Evolutionary conservation across 2,329 filamentous ascomycete genomes (phyloP), one percentile per base, ranked within the genome.

Genomic region (Conoideocrella luteorostrata): DNA sequence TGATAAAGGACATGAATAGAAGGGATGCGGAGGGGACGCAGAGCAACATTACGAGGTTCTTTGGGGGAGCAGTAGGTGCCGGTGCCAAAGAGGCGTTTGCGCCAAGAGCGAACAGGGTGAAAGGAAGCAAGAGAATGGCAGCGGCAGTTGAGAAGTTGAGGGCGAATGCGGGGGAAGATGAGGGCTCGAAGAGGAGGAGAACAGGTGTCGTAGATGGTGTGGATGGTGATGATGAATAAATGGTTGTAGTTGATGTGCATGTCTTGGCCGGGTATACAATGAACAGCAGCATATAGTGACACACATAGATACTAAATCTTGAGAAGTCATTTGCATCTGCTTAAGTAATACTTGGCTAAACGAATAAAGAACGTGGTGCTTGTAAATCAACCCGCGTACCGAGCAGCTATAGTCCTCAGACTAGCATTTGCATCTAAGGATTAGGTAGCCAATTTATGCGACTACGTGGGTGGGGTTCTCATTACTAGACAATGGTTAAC

Each of bases 1-100:
- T 98, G 2, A 93, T 98, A 50, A 77, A 83, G 45, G 93, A 98
- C 57, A 95, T 98, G 86, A 97, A 97, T 60, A 78, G 80, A 4
- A 76, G 93, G 30, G 86, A 88, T 51, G 74, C 80, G 22, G 93
- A 97, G 66, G 93, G 93, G 6, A 97, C 91, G 15, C 93, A 98
- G 70, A 83, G 82, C 46, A 98, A 98, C 54, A 95, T 98, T 52
- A 98, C 93, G n/a, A 75, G 82, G 20, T 98, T 83, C 63, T 96
- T 97, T 61, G 78, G 80, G 11, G 91, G 91, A 0, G 66, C 70
- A 4, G 82, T 88, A 0, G 86, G 86, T 0, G 75, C 74, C 1
- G 86, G 86, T 1, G 77, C 77, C 11, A 76, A 69, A 29, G 77
- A 82, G 48, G 78, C 76, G 0, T 90, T 88, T 66, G 86, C 73